Percentiles rank a stretch among this genome's conserved stretches.
Evolutionary conservation across 345 rosid genomes (phyloP).

Genomic region (Jatropha curcas): DNA sequence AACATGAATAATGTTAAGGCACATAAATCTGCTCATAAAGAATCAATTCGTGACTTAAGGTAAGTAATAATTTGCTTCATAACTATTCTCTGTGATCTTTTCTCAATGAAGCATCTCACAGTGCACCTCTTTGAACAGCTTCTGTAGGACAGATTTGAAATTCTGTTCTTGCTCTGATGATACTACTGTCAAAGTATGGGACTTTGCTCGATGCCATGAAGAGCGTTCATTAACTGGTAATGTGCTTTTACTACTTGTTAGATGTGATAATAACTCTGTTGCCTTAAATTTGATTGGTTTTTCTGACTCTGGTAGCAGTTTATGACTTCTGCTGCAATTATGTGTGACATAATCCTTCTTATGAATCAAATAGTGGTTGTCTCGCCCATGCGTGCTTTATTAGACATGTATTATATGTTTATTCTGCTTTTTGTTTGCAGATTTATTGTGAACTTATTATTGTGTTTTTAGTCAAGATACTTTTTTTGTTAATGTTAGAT

Average conservation of each 20-base stretch:
- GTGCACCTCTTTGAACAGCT: slow-evolving; percentile 57
- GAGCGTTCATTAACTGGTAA: slow-evolving; percentile 93
- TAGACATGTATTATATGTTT: neutral
- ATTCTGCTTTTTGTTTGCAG: neutral
- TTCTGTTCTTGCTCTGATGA: slow-evolving; percentile 99
- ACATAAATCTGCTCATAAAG: slow-evolving; percentile 93
- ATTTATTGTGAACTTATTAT: neutral
- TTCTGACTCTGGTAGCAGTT: neutral
- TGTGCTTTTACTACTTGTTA: slow-evolving; percentile 38
- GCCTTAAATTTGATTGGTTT: slow-evolving; percentile 1
- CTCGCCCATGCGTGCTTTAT: neutral
- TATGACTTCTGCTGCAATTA: neutral
- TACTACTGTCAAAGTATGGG: slow-evolving; percentile 97
- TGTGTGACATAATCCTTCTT: neutral
- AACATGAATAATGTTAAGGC: slow-evolving; percentile 98
- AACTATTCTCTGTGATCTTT: neutral
- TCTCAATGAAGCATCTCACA: slow-evolving; percentile 13
- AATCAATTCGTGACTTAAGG: slow-evolving; percentile 93
- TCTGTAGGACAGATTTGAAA: slow-evolving; percentile 96
- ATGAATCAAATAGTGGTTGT: neutral
- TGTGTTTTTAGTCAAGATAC: neutral
- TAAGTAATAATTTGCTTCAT: slow-evolving; percentile 21
- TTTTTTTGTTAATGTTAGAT: no score
- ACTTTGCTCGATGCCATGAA: slow-evolving; percentile 90
- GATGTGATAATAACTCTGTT: slow-evolving; percentile 10